A percentile compares a stretch with the other conserved stretches of the same genome.
Conservation (phyloP, 2,329 filamentous ascomycete genomes). For the Ceratocystis smalleyi region DNA sequence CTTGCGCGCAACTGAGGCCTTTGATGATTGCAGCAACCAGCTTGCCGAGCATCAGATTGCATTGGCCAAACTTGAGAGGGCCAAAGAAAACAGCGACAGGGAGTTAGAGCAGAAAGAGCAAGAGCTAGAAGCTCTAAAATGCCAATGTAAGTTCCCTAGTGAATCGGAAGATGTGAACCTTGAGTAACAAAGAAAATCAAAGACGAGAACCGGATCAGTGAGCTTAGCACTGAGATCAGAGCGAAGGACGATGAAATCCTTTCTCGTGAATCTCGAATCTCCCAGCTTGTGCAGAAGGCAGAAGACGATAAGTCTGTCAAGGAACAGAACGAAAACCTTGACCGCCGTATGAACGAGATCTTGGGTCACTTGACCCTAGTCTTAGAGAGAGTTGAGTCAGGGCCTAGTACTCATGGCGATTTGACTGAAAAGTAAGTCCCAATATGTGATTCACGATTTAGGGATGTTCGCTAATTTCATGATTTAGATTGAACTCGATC, state of each 20-base stretch:
- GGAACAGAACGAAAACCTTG: not conserved
- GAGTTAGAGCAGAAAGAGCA: not conserved
- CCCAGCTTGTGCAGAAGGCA: conserved; percentile 10
- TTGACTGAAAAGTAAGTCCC: not conserved
- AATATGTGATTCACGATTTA: too few relatives aligned
- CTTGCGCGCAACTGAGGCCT: not conserved
- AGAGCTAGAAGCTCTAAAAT: not conserved
- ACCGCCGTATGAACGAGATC: not conserved
- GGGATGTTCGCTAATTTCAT: not conserved
- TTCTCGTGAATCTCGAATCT: not conserved
- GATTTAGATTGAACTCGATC: conserved; percentile 7
- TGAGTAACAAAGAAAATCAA: not conserved
- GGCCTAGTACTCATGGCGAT: not conserved
- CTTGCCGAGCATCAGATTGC: conserved; percentile 3
- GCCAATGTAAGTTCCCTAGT: conserved; percentile 3
- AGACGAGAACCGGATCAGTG: conserved; percentile 4
- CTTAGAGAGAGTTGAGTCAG: not conserved
- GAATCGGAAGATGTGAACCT: too few relatives aligned
- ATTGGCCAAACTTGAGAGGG: not conserved
- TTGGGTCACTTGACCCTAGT: not conserved
- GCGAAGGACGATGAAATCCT: conserved; percentile 3
- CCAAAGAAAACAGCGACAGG: not conserved
- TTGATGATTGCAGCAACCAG: not conserved
- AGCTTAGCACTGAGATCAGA: conserved; percentile 4
- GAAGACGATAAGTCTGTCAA: not conserved